Base-by-base conservation (phyloP, 2,329 filamentous ascomycete genomes). In the Fusarium drepaniforme region DNA sequence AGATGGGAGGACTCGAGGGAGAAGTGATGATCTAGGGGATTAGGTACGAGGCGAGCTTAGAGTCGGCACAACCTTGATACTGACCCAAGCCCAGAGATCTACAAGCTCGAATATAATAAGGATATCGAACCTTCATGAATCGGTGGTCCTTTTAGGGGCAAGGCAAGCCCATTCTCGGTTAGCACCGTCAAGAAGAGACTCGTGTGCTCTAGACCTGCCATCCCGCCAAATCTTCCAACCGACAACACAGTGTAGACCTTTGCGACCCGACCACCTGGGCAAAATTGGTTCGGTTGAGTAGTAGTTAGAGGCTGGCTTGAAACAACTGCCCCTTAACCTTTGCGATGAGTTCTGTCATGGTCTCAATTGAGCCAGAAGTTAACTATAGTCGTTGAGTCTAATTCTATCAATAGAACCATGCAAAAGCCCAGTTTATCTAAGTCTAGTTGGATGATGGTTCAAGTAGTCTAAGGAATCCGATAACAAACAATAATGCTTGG, bases 401-500 rank as follows among this genome's bases (percentile, higher is more conserved):
- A 5, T 8, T 15, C 13, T 3, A 16, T 16, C 8, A 25, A 49
- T 23, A 49, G 8, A 49, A 5, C 44, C 6, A 11, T 18, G 44
- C 7, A 3, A 49, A 49, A 49, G 44, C 2, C 44, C 4, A 12
- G 40, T 42, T 5, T 25, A 49, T 28, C 4, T 25, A 25, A 25
- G 9, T 25, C 23, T 6, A 49, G 4, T 7, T 18, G 8, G 4
- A 28, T 18, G 44, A 4, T 3, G 3, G 23, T 28, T 28, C 2
- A 12, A 30, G 46, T n/a, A n/a, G 16, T 7, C 9, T 1, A 7
- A 49, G 8, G 44, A 49, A 23, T 49, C 15, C 2, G 8, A 49
- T 3, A 25, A 13, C 0, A 18, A 49, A 18, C 5, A 28, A 11
- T 1, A 11, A 15, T 16, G 15, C 8, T 28, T 3, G 8, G 15